These are phyloP conservation scores for Beta vulgaris DNA, from an alignment of 148 eudicot genomes.

Conservation along the genomic window DNA sequence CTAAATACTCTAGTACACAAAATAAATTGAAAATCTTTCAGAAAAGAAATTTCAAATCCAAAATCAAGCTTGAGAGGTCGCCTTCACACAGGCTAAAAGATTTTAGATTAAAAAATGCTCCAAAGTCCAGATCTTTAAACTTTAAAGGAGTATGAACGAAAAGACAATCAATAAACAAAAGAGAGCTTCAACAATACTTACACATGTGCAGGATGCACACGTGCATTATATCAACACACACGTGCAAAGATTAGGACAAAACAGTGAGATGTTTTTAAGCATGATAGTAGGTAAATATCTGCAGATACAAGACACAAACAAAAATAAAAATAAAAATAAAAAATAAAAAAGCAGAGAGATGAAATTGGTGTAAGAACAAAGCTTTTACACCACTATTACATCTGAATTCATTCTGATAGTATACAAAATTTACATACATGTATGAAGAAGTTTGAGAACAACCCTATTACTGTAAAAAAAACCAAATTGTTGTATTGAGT, in stretches of 20 bases:
- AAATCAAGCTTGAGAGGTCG: background rate
- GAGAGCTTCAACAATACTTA: background rate
- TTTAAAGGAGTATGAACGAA: background rate
- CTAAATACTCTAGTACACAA: too few species aligned
- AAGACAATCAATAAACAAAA: constrained; percentile 2
- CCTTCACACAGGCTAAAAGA: background rate
- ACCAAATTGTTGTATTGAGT: background rate
- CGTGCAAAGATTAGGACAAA: constrained; percentile 2
- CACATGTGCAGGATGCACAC: background rate
- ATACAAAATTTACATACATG: background rate
- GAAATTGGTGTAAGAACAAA: too few species aligned
- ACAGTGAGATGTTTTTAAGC: background rate
- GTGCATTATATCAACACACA: background rate
- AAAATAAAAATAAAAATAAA: too few species aligned
- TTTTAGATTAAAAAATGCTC: background rate
- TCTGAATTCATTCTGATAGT: too few species aligned
- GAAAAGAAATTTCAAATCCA: background rate
- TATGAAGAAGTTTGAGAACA: background rate
- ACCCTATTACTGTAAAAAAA: background rate
- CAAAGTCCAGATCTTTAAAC: background rate
- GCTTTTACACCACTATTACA: too few species aligned
- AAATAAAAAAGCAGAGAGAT: too few species aligned
- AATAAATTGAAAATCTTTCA: too few species aligned
- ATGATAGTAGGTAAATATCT: background rate
- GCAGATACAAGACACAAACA: background rate